Conservation (phyloP, 352 stramenopile genomes). For the Pythium aquatile region DNA sequence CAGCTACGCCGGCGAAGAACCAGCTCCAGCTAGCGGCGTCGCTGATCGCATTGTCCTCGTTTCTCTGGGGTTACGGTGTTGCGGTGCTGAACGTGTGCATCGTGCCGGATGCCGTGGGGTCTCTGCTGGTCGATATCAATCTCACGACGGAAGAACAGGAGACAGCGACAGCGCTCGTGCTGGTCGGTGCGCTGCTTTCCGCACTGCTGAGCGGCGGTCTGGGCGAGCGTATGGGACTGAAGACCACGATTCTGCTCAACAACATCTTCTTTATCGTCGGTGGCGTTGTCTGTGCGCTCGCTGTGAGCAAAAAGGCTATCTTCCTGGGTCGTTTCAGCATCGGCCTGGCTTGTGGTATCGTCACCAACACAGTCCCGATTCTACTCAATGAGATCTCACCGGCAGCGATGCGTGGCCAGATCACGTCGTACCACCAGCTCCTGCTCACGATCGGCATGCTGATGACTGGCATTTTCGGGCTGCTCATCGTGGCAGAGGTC, state of each 20-base stretch:
- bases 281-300: conserved; percentile 50
- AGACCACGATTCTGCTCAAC: conserved; percentile 66
- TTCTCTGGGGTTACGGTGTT: conserved; percentile 75
- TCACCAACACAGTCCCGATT: conserved; percentile 82
- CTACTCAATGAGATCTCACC: conserved; percentile 84
- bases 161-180: conserved; percentile 66
- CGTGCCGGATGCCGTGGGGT: conserved; percentile 64
- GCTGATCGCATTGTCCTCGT: conserved; percentile 72
- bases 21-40: conserved; percentile 52
- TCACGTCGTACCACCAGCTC: conserved; percentile 88
- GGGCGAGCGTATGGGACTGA: conserved; percentile 55
- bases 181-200: conserved; percentile 69
- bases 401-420: conserved; percentile 50
- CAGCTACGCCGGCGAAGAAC: conserved; percentile 16
- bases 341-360: conserved; percentile 67
- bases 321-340: conserved; percentile 63
- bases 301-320: conserved; percentile 55
- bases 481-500: conserved; percentile 73
- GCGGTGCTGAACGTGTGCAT: conserved; percentile 81
- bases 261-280: conserved; percentile 73
- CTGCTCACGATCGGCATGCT: conserved; percentile 89
- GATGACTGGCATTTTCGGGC: conserved; percentile 67
- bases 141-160: conserved; percentile 72
- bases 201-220: conserved; percentile 54
- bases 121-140: conserved; percentile 71